Conservation (phyloP, 1,139 yeast species). For the Geotrichum phurueaensis region DNA sequence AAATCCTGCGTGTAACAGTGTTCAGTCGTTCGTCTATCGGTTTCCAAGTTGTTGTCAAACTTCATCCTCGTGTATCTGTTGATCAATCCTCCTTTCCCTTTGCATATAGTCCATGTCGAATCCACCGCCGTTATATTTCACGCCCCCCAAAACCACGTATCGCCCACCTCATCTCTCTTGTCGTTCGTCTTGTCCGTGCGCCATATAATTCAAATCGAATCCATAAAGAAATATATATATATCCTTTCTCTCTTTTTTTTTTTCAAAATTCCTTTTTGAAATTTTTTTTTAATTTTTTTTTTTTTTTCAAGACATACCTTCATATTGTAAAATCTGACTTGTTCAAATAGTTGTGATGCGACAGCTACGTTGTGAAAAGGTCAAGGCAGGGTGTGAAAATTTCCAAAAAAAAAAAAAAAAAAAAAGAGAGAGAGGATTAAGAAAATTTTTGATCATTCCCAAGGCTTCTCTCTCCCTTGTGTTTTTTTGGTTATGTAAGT, state of each 20-base stretch:
- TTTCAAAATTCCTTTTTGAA: too few species aligned
- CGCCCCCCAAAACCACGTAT: too few species aligned
- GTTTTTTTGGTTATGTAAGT: neutral
- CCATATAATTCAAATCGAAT: neutral
- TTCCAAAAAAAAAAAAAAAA: slow-evolving; percentile 6
- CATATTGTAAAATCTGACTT: slow-evolving; percentile 17
- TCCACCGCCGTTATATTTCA: too few species aligned
- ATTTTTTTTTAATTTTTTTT: neutral
- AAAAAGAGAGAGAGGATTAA: neutral
- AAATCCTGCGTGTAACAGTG: neutral
- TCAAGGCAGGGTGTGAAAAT: slow-evolving; percentile 5
- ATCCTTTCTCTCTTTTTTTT: too few species aligned
- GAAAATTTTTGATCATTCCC: neutral
- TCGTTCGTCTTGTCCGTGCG: neutral
- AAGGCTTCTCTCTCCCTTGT: neutral
- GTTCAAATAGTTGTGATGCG: slow-evolving; percentile 11
- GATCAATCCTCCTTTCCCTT: neutral
- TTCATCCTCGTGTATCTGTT: too few species aligned
- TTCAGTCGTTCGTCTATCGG: neutral
- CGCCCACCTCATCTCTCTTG: neutral
- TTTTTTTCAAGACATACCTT: slow-evolving; percentile 13
- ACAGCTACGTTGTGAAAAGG: slow-evolving; percentile 11
- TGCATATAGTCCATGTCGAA: too few species aligned
- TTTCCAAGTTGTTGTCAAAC: too few species aligned
- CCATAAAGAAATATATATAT: too few species aligned